Base-by-base conservation (phyloP, 2,329 filamentous ascomycete species). In the Ophiostoma montium region DNA sequence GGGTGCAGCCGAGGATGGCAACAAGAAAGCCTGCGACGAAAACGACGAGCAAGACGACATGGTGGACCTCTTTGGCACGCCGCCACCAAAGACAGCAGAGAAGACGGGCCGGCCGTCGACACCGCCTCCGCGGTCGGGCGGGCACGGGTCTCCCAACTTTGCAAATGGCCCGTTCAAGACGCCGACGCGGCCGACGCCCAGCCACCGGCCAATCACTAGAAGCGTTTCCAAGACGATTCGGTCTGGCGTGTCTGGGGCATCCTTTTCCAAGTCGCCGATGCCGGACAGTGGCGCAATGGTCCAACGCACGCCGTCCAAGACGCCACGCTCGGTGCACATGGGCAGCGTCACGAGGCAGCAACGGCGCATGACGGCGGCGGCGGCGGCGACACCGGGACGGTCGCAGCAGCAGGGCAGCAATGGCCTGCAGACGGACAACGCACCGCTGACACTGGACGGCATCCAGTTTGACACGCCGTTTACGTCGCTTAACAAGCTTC, bases 51-150 rank as follows among this genome's bases (percentile, higher is more conserved):
- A 60, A n/a, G 60, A 66, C 46, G 67, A 68, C 16, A 60, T 67
- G 53, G 63, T 63, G 42, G 75, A 80, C 52, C 70, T 92, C 5
- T 89, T 92, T 57, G 79, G 81, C 50, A 82, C 68, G 58, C 74
- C 64, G 53, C 67, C 66, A 49, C 54, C 59, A 1, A 16, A 36
- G 9, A 41, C 35, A 56, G 18, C 43, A 6, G 42, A 42, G 9
- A 18, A 21, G 9, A 42, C 5, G 3, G 42, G n/a, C 16, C 42
- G 42, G 56, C 70, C 65, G 47, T 80, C 67, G 47, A 80, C 70
- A 4, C 76, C 71, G 52, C 70, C 70, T 52, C 75, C 73, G 5
- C 70, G 64, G 38, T 56, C 62, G 10, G 42, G 35, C 50, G 44
- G 23, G 15, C 39, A 46, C 15, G 51, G 35, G 12, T 50, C 50